Evolutionary conservation across 345 rosid genomes (phyloP).

Genomic region (Psidium guajava): DNA sequence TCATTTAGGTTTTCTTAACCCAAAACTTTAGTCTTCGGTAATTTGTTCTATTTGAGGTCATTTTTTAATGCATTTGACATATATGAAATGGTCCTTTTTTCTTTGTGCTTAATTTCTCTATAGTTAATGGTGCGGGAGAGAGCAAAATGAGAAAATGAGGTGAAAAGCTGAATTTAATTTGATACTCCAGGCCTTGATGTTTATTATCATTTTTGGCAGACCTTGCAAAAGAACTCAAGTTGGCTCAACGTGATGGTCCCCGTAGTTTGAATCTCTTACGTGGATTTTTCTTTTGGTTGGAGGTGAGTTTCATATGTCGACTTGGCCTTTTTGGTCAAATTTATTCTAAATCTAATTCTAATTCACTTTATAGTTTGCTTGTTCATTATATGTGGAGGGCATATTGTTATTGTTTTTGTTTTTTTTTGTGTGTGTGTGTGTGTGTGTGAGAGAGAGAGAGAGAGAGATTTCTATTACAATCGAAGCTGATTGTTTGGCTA

Average conservation of each 20-base stretch:
- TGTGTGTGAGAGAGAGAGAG: neutral
- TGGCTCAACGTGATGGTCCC: constrained; percentile 2
- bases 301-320: constrained; percentile 26
- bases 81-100: neutral
- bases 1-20: neutral
- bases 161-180: neutral
- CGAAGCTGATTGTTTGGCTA: neutral
- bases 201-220: constrained; percentile 25
- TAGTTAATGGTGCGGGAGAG: neutral
- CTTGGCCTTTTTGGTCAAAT: neutral
- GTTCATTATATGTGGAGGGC: neutral
- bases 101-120: neutral
- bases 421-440: too few species aligned
- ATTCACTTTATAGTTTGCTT: neutral
- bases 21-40: neutral
- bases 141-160: neutral
- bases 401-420: neutral
- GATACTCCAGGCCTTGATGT: neutral
- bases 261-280: constrained; percentile 52
- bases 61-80: neutral
- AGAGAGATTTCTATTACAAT: neutral
- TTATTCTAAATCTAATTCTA: neutral
- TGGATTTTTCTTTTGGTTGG: constrained; percentile 63
- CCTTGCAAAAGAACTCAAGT: constrained; percentile 12
- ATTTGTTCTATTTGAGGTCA: neutral